Evolutionary conservation across 495 filamentous ascomycete species (phyloP).

Genomic region (Aspergillus avenaceus): DNA sequence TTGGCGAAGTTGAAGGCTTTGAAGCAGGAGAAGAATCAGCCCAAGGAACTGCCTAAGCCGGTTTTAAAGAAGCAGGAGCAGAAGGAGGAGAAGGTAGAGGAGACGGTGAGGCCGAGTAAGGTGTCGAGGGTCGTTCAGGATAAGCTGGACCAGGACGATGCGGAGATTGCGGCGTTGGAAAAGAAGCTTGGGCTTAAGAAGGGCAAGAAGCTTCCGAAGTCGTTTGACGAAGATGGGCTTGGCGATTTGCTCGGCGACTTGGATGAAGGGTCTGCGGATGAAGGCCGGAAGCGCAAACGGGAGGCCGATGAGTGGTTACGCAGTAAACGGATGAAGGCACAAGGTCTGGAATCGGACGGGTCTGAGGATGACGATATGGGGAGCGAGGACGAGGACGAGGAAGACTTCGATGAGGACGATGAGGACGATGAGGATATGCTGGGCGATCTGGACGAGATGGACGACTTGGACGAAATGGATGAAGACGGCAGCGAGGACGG

Average conservation of each 20-base stretch:
- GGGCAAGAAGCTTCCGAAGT: conserved; percentile 68
- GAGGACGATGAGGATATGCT: too few species aligned
- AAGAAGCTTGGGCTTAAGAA: conserved; percentile 82
- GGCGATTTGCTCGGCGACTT: conserved; percentile 74
- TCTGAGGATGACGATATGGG: conserved; percentile 23
- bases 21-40: conserved; percentile 21
- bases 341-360: conserved; percentile 33
- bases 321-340: conserved; percentile 64
- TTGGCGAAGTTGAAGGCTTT: conserved; percentile 18
- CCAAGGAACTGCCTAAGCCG: conserved; percentile 28
- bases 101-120: conserved; percentile 21
- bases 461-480: conserved; percentile 16
- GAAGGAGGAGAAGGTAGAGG: conserved; percentile 21
- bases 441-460: too few species aligned
- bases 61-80: conserved; percentile 38
- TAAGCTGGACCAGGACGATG: conserved; percentile 68
- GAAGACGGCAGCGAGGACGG: conserved; percentile 39
- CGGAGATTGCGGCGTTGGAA: conserved; percentile 83
- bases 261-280: conserved; percentile 45
- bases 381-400: conserved; percentile 18
- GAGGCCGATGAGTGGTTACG: conserved; percentile 54
- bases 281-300: conserved; percentile 51
- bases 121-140: conserved; percentile 58
- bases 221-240: conserved; percentile 81
- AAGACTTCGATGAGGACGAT: conserved; percentile 22